Base-by-base conservation (phyloP, 176 grass and related monocot genomes). In the Melocanna baccifera region DNA sequence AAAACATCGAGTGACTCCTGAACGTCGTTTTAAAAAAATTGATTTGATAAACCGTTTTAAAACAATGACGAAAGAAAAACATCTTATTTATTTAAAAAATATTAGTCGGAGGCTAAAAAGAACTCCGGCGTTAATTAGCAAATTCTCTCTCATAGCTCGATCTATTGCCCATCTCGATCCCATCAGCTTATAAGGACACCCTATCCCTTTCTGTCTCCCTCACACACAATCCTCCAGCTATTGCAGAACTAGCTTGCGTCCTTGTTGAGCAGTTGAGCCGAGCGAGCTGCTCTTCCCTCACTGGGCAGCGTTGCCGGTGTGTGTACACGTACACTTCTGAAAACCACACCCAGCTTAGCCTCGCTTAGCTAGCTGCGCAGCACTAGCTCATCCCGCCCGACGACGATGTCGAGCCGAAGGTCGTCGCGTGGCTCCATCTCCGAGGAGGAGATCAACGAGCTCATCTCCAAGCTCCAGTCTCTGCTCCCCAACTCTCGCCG, bases 391-490 rank as follows among this genome's bases (percentile, higher is more conserved):
- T 84, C 58, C 63, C 28, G 9, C 18, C 79, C 50, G 62, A 45
- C 42, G 28, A 86, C 23, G 47, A 97, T 97, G 94, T 97, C 94
- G 26, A 86, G 86, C 90, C 40, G 90, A 19, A 90, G 94, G 90
- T 87, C 94, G 39, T 90, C 89, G 67, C 88, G 89, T 48, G 78
- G 86, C 78, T 72, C 63, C 67, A 92, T 97, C 86, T 90, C 86
- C 7, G 94, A 94, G 20, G 92, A 97, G 62, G 94, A 97, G 81
- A 89, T 97, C 77, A 86, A 85, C 79, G 90, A 97, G 85, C 94
- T 97, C 86, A 87, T 97, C 78, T 92, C 94, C 81, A 94, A 94
- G 86, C 94, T 97, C 65, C 92, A 97, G 83, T 79, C 90, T 37
- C 84, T 94, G 29, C 92, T 97, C 73, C 94, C 94, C 18, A 93